A percentile compares a stretch with the other conserved stretches of the same genome.
phyloP scores from a whole-genome alignment of 1,284 basidiomycete genomes.

The Cryptococcus sp. region DNA sequence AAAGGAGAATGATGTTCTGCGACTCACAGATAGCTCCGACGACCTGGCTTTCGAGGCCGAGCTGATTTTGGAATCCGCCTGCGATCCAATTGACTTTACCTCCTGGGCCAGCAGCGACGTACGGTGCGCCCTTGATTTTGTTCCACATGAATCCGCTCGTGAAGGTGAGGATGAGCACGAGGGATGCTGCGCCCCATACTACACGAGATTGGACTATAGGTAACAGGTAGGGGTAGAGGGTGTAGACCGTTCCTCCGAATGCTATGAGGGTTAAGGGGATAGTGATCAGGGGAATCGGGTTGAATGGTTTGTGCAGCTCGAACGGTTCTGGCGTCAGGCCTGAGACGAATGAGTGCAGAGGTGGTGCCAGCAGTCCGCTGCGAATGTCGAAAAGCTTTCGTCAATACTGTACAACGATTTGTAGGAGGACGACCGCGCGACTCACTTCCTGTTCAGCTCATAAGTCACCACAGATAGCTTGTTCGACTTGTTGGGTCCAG shows the following conservation, averaged over 20 bases:
- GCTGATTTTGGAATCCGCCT: constrained; percentile 84
- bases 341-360: constrained; percentile 74
- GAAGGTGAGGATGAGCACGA: constrained; percentile 75
- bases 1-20: background rate
- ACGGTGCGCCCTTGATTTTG: constrained; percentile 82
- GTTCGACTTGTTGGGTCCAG: constrained; percentile 63
- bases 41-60: constrained; percentile 89
- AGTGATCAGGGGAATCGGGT: constrained; percentile 58
- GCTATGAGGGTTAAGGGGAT: constrained; percentile 60
- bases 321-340: constrained; percentile 59
- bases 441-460: constrained; percentile 67
- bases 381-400: background rate
- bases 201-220: constrained; percentile 68
- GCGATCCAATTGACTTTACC: constrained; percentile 76
- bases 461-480: constrained; percentile 65
- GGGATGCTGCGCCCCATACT: constrained; percentile 64
- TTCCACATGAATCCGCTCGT: constrained; percentile 96
- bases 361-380: constrained; percentile 76
- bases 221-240: constrained; percentile 57
- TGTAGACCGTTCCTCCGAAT: constrained; percentile 37
- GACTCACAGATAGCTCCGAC: constrained; percentile 80
- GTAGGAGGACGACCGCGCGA: constrained; percentile 37
- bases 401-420: background rate
- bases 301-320: constrained; percentile 49
- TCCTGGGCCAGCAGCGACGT: constrained; percentile 56